These are phyloP conservation scores for Pseudonitzschia multiseries DNA, from an alignment of 108 stramenopile genomes.

Conservation along the genomic window DNA sequence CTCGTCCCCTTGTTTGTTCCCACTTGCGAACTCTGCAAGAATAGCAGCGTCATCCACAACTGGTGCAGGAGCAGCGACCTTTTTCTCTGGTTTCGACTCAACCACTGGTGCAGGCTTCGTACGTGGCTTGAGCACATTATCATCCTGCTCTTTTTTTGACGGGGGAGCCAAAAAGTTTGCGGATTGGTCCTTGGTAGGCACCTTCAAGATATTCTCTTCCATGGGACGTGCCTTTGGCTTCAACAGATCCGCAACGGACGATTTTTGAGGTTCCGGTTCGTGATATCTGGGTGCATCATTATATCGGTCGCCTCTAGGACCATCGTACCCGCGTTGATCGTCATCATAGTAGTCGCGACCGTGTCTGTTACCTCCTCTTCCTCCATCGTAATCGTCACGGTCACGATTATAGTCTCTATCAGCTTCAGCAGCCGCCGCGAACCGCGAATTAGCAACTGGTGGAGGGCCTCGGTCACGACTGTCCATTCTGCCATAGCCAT, in stretches of 20 bases:
- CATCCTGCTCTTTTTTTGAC: constrained; percentile 33
- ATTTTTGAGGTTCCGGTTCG: constrained; percentile 23
- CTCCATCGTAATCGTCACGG: constrained; percentile 32
- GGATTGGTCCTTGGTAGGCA: constrained; percentile 50
- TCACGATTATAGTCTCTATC: constrained; percentile 37
- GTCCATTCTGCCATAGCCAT: constrained; percentile 13
- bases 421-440: constrained; percentile 60
- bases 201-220: constrained; percentile 45
- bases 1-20: constrained; percentile 68
- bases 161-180: constrained; percentile 44
- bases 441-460: constrained; percentile 62
- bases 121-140: constrained; percentile 28
- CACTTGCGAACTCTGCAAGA: constrained; percentile 64
- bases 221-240: constrained; percentile 41
- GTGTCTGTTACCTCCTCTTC: constrained; percentile 23
- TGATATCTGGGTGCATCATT: constrained; percentile 8
- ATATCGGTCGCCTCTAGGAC: constrained; percentile 29
- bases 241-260: constrained; percentile 34
- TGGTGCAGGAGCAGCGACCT: constrained; percentile 32
- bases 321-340: constrained; percentile 48
- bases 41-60: constrained; percentile 38
- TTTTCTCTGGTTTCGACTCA: constrained; percentile 37
- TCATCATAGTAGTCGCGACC: constrained; percentile 22
- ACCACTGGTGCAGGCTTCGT: constrained; percentile 28
- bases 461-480: constrained; percentile 59